A percentile compares a stretch with the other conserved stretches of the same genome.
Conservation (phyloP, 1,139 yeast species). For the Candida gigantensis region DNA sequence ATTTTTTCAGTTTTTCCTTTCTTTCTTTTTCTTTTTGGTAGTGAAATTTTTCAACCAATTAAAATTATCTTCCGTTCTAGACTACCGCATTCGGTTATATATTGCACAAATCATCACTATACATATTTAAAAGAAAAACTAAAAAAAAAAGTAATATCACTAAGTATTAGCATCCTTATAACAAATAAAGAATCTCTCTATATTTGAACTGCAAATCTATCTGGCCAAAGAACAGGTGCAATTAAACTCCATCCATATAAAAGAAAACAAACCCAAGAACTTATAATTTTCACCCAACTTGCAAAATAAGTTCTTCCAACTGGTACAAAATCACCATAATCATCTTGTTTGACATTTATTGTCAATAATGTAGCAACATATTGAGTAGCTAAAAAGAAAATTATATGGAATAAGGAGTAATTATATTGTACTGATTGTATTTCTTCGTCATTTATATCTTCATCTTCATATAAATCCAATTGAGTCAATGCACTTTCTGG, state of each 20-base stretch:
- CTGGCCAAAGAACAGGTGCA: constrained; percentile 91
- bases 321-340: constrained; percentile 87
- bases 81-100: constrained; percentile 25
- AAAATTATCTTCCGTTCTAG: constrained; percentile 13
- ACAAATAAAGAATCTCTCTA: too few species aligned
- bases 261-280: constrained; percentile 88
- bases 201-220: constrained; percentile 59
- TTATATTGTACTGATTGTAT: constrained; percentile 73
- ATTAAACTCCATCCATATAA: constrained; percentile 88
- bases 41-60: constrained; percentile 18
- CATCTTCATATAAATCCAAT: constrained; percentile 57
- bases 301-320: constrained; percentile 97
- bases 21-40: constrained; percentile 4
- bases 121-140: background rate
- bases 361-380: constrained; percentile 94
- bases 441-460: constrained; percentile 57
- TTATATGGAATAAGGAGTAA: constrained; percentile 84
- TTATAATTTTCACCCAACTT: constrained; percentile 89
- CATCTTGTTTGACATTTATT: constrained; percentile 84
- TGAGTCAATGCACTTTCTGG: constrained; percentile 91
- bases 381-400: constrained; percentile 94
- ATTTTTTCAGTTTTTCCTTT: constrained; percentile 3
- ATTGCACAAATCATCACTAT: background rate
- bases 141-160: background rate
- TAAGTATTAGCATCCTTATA: too few species aligned